Conservation (phyloP, 495 filamentous ascomycete species). For the Polyplosphaeria fusca region DNA sequence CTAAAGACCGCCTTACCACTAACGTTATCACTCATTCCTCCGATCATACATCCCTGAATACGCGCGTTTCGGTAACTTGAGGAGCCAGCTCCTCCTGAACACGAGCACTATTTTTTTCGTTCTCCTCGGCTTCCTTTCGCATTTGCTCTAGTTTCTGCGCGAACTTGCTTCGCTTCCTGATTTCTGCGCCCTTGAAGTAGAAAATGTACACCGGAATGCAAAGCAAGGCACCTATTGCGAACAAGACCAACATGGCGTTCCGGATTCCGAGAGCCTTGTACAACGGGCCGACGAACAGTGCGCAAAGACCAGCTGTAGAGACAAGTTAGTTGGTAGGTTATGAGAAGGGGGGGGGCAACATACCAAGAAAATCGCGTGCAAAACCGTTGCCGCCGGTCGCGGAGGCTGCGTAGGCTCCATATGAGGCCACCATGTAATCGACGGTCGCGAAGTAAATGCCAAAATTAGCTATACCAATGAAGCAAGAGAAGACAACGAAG, state of each 20-base stretch:
- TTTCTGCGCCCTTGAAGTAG: conserved; percentile 67
- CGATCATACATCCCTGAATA: too few relatives aligned
- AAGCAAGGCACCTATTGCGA: conserved; percentile 63
- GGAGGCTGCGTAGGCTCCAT: conserved; percentile 69
- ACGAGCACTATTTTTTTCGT: too few relatives aligned
- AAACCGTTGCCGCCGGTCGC: conserved; percentile 74
- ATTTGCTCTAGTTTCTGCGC: conserved; percentile 51
- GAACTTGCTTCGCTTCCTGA: conserved; percentile 69
- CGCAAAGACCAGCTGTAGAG: conserved; percentile 74
- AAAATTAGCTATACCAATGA: conserved; percentile 67
- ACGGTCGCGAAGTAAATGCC: conserved; percentile 75
- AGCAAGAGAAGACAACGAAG: conserved; percentile 59
- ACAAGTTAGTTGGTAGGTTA: too few relatives aligned
- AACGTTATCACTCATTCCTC: too few relatives aligned
- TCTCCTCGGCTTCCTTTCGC: too few relatives aligned
- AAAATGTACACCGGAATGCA: conserved; percentile 71
- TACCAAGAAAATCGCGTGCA: conserved; percentile 69
- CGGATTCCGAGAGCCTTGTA: conserved; percentile 59
- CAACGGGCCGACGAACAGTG: conserved; percentile 57
- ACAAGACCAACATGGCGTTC: conserved; percentile 65
- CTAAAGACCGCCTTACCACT: too few relatives aligned
- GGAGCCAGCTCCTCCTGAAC: too few relatives aligned
- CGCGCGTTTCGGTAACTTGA: too few relatives aligned
- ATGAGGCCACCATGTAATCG: conserved; percentile 78
- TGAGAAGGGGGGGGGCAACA: too few relatives aligned